Percentiles rank a stretch among this genome's conserved stretches.
Conservation (phyloP, 1,284 basidiomycete genomes). For the Microstroma glucosiphilum region DNA sequence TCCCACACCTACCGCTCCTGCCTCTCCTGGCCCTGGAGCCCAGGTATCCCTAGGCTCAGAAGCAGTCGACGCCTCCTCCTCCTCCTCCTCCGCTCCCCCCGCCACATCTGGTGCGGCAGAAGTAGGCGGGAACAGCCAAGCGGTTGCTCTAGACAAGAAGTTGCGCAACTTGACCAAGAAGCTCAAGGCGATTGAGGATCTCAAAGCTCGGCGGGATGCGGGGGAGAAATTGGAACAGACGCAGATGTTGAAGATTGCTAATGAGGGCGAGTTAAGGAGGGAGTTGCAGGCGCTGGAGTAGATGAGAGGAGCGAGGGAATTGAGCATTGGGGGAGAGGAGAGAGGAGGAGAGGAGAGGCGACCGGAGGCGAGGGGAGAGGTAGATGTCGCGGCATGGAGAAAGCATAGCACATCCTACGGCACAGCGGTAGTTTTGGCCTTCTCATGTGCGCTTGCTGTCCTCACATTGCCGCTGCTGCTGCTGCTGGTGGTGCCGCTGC, state of each 20-base stretch:
- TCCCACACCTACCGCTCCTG: constrained; percentile 9
- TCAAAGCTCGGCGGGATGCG: constrained; percentile 77
- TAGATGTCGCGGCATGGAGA: neutral
- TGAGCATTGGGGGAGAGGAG: too few species aligned
- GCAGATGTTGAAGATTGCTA: constrained; percentile 89
- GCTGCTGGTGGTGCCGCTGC: too few species aligned
- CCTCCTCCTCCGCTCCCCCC: neutral
- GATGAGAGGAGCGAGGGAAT: too few species aligned
- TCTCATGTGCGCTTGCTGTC: too few species aligned
- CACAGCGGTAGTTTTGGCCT: too few species aligned
- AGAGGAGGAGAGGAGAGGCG: neutral
- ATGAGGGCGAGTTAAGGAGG: constrained; percentile 71
- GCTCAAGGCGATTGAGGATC: constrained; percentile 86
- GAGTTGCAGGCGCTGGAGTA: constrained; percentile 62
- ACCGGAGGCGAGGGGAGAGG: neutral
- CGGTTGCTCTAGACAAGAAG: constrained; percentile 50
- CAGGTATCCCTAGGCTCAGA: neutral
- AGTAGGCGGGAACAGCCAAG: constrained; percentile 24
- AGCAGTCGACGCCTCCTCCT: neutral
- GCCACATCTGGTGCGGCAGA: constrained; percentile 27
- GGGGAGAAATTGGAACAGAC: constrained; percentile 87
- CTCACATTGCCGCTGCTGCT: too few species aligned
- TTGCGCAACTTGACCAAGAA: constrained; percentile 83
- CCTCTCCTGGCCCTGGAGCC: constrained; percentile 4
- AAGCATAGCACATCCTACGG: too few species aligned